These are phyloP conservation scores for Cinnamomum micranthum DNA, from an alignment of 164 flowering plant species.

Conservation along the genomic window DNA sequence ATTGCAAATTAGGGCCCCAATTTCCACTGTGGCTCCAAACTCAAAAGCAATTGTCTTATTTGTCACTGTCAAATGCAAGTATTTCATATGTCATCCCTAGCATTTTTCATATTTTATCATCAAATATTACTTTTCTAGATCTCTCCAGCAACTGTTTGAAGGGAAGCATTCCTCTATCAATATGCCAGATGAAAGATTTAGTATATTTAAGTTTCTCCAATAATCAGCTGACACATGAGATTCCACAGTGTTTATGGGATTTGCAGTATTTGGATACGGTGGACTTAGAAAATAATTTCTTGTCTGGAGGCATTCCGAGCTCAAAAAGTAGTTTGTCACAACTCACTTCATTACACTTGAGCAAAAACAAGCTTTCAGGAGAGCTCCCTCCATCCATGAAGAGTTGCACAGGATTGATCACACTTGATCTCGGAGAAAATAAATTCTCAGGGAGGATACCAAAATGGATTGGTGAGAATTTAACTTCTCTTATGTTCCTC, in stretches of 20 bases:
- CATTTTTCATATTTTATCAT: neutral
- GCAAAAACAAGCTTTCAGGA: neutral
- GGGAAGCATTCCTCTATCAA: neutral
- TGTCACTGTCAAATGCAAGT: neutral
- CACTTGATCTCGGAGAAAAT: slow-evolving; percentile 1
- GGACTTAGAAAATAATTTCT: too few relatives aligned
- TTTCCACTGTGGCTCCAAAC: neutral
- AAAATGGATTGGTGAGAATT: neutral
- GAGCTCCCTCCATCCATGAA: neutral
- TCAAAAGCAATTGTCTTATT: neutral
- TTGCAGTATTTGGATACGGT: too few relatives aligned
- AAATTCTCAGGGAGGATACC: neutral
- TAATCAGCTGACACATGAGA: neutral
- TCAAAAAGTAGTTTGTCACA: neutral
- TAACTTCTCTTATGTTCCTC: neutral
- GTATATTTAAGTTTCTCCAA: neutral
- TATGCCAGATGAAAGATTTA: neutral
- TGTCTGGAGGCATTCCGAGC: neutral
- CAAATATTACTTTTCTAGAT: too few relatives aligned
- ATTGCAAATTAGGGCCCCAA: slow-evolving; percentile 1
- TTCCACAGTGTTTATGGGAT: neutral
- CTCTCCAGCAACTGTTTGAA: neutral
- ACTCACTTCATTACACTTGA: neutral
- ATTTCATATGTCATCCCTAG: neutral
- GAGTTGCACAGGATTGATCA: neutral